phyloP scores from a whole-genome alignment of 2,329 filamentous ascomycete species.

The Trichophyton equinum region DNA sequence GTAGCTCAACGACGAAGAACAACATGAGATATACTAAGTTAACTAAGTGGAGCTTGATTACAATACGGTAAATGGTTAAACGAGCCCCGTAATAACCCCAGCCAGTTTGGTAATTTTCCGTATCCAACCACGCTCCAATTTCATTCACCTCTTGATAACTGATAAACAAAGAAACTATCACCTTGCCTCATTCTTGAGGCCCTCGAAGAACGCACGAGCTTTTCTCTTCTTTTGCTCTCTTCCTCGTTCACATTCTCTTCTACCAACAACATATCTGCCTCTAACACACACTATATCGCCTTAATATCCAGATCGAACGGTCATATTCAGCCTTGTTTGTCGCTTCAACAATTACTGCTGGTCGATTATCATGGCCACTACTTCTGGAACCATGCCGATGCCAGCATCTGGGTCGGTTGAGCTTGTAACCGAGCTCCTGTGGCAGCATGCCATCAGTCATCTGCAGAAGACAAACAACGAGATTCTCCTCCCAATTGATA shows the following conservation, averaged over 20 bases:
- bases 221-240: not conserved
- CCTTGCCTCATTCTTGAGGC: not conserved
- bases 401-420: slow-evolving; percentile 10
- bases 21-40: not conserved
- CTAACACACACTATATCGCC: not conserved
- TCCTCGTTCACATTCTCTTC: not conserved
- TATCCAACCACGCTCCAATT: not conserved
- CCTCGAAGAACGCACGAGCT: not conserved
- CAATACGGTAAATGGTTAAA: not conserved
- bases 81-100: not conserved
- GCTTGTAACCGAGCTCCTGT: slow-evolving; percentile 18
- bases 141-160: not conserved
- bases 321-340: not conserved
- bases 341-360: not conserved
- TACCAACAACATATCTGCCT: not conserved
- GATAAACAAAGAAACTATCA: slow-evolving; percentile 3
- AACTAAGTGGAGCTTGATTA: not conserved
- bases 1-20: too few relatives aligned
- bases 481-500: slow-evolving; percentile 22
- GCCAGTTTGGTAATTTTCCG: not conserved
- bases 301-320: not conserved
- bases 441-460: slow-evolving; percentile 23
- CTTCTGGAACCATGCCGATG: slow-evolving; percentile 1
- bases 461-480: slow-evolving; percentile 22
- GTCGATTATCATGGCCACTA: slow-evolving; percentile 11